Evolutionary conservation across 2,329 filamentous ascomycete genomes (phyloP).

Genomic region (Mycosphaerella arachidis): DNA sequence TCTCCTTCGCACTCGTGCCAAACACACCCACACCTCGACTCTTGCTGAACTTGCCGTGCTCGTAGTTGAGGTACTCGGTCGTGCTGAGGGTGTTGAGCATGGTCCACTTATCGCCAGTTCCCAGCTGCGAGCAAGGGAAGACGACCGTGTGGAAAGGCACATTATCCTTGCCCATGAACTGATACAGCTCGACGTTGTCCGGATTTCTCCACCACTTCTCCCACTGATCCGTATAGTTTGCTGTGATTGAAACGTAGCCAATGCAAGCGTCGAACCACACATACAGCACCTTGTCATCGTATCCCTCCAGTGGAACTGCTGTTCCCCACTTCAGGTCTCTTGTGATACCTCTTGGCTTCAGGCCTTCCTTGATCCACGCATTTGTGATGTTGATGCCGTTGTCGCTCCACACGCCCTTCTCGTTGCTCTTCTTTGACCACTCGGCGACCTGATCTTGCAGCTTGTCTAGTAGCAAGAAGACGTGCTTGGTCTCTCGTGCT

Average conservation of each 20-base stretch:
- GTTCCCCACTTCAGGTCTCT: constrained; percentile 89
- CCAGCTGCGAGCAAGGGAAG: constrained; percentile 82
- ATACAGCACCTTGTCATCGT: constrained; percentile 78
- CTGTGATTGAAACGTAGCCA: constrained; percentile 92
- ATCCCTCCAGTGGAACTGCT: constrained; percentile 55
- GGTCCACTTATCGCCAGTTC: constrained; percentile 81
- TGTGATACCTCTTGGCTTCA: constrained; percentile 84
- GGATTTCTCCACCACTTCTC: constrained; percentile 93
- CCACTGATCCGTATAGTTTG: constrained; percentile 84
- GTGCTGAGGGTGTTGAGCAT: constrained; percentile 83
- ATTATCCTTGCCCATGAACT: constrained; percentile 94
- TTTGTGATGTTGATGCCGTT: constrained; percentile 74
- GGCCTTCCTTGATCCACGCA: constrained; percentile 75
- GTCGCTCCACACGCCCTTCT: constrained; percentile 69
- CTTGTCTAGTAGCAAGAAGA: constrained; percentile 82
- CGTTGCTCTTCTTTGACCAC: constrained; percentile 71
- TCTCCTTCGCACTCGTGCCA: constrained; percentile 82
- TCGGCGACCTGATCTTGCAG: constrained; percentile 70
- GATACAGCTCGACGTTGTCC: constrained; percentile 80
- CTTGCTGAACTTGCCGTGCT: constrained; percentile 89
- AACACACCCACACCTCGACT: constrained; percentile 87
- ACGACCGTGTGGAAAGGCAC: constrained; percentile 86
- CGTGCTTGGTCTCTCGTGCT: constrained; percentile 77
- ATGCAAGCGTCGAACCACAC: constrained; percentile 93
- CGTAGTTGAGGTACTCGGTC: constrained; percentile 85